Base-by-base conservation (phyloP, 331 rosid genomes). In the Cucumis variabilis region DNA sequence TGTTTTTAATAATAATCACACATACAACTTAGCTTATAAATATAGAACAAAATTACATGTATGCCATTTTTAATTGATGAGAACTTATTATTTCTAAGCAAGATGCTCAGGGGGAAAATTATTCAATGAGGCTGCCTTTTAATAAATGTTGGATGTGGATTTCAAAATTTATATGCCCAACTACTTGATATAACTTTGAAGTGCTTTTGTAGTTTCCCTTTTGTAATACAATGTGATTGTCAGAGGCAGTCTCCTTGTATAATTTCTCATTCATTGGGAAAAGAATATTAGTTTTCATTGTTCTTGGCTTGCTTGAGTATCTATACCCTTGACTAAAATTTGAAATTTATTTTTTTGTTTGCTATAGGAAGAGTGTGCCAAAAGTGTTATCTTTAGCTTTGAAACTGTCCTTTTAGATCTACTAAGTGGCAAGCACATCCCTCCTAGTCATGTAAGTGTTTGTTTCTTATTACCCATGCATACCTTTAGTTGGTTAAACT, bases 331-430 rank as follows among this genome's bases (percentile, higher is more conserved):
- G 27, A 82, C 53, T 13, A 13, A 33, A 7, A 23, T 37, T 8
- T 15, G 25, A 30, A 14, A 33, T 51, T 23, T 58, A 23, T 53
- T 6, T 72, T 20, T 65, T 78, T 55, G 37, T 77, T 77, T 50
- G 83, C 15, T n/a, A 48, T 78, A 94, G 98, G 98, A 87, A 92
- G 96, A 87, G 96, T 95, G 88, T 68, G 93, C 94, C 3, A 94
- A 95, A 94, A 94, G 97, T 90, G 97, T 94, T 58, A 90, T 92
- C 70, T 94, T 93, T 91, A 94, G 97, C 91, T 94, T 93, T 90
- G 98, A 97, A 89, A 95, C 98, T 74, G 97, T 95, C 65, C 91
- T 95, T 82, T 90, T 95, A 91, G 98, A 95, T 92, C 96, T 95
- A 65, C 95, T 95, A 58, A 95, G 96, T 60, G 98, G 98, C 83